Evolutionary conservation across 2,329 filamentous ascomycete species (phyloP).

Genomic region (Fusarium hainanense): DNA sequence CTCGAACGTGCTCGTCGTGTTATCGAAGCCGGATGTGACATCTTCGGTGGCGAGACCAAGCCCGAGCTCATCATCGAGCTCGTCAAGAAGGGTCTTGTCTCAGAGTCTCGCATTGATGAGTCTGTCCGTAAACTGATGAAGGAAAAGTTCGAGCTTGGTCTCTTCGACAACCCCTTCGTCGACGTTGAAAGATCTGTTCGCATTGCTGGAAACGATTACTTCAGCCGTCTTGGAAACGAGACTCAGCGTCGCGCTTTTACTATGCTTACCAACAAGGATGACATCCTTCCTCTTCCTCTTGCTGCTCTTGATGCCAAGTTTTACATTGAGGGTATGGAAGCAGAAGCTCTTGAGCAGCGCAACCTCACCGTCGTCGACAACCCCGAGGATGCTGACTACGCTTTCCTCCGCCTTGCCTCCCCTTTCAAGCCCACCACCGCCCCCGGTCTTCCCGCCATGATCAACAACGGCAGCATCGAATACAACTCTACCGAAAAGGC

Average conservation of each 20-base stretch:
- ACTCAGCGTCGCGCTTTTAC: constrained; percentile 46
- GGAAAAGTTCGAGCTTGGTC: constrained; percentile 63
- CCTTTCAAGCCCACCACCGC: constrained; percentile 52
- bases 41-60: constrained; percentile 61
- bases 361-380: constrained; percentile 50
- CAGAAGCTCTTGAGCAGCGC: constrained; percentile 31
- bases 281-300: constrained; percentile 36
- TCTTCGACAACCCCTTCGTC: constrained; percentile 64
- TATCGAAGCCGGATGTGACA: constrained; percentile 63
- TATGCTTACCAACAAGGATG: constrained; percentile 43
- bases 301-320: constrained; percentile 30
- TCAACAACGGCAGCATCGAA: constrained; percentile 56
- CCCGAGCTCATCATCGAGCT: constrained; percentile 61
- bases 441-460: constrained; percentile 51
- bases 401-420: constrained; percentile 54
- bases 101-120: constrained; percentile 57
- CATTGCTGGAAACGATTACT: constrained; percentile 58
- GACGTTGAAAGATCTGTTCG: constrained; percentile 50
- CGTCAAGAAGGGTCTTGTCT: constrained; percentile 53
- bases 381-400: constrained; percentile 55
- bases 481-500: constrained; percentile 49
- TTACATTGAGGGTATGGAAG: constrained; percentile 39
- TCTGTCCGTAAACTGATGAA: constrained; percentile 59
- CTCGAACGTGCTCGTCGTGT: constrained; percentile 50
- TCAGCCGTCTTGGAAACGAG: constrained; percentile 46